A percentile compares a stretch with the other conserved stretches of the same genome.
phyloP scores from a whole-genome alignment of 2,329 filamentous ascomycete genomes.

The Fusarium verrucosum region DNA sequence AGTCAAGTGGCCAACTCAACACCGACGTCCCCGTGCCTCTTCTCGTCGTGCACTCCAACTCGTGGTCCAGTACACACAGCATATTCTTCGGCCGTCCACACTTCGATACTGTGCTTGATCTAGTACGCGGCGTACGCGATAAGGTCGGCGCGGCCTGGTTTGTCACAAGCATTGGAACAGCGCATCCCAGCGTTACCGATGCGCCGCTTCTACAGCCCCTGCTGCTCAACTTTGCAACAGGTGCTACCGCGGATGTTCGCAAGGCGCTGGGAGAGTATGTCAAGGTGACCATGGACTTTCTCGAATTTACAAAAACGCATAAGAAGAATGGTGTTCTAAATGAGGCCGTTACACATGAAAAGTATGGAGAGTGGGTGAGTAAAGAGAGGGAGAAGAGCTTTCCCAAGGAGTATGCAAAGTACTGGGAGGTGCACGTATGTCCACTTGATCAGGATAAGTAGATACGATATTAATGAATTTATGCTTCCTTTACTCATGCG shows the following conservation, averaged over 20 bases:
- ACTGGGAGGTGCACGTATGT: constrained; percentile 57
- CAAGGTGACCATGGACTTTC: constrained; percentile 65
- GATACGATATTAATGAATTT: neutral
- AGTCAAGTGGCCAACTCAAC: constrained; percentile 70
- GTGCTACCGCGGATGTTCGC: constrained; percentile 65
- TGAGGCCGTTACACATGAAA: constrained; percentile 57
- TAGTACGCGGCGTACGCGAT: constrained; percentile 59
- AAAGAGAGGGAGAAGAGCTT: constrained; percentile 46
- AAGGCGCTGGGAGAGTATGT: constrained; percentile 70
- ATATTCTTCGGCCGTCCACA: constrained; percentile 71
- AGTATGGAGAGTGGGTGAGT: constrained; percentile 54
- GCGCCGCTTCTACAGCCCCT: constrained; percentile 71
- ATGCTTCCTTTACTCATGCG: neutral
- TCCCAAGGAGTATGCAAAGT: constrained; percentile 47
- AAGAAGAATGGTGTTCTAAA: constrained; percentile 58
- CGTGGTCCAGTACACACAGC: constrained; percentile 67
- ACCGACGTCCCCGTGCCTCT: constrained; percentile 65
- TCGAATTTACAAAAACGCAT: constrained; percentile 57
- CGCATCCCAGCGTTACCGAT: constrained; percentile 73
- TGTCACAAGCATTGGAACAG: constrained; percentile 62
- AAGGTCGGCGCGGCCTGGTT: constrained; percentile 61
- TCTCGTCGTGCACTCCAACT: constrained; percentile 70
- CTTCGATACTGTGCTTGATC: constrained; percentile 68
- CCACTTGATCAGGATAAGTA: constrained; percentile 32
- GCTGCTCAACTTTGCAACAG: constrained; percentile 68